Base-by-base conservation (phyloP, 345 rosid species). In the Jatropha curcas region DNA sequence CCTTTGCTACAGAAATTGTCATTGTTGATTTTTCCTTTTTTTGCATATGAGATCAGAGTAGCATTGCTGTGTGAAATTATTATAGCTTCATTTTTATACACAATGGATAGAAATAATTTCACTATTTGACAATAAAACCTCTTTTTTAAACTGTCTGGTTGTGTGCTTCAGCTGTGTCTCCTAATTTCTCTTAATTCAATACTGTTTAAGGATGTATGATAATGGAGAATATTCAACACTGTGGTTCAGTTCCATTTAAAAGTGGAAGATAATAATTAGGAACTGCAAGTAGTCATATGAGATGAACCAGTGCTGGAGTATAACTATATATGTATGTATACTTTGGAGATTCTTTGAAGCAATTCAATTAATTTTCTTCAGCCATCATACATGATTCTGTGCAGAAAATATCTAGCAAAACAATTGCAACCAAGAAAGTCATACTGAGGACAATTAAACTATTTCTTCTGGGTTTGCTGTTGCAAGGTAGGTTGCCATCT, bases 371-470 rank as follows among this genome's bases (percentile, higher is more conserved):
- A 74, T 56, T 74, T 16, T 43, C 48, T 31, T 45, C 17, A 35
- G 4, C 27, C 19, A 17, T 62, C 33, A 56, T 55, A 28, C 70
- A 30, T 59, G 53, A 45, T 20, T 14, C 56, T 7, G 22, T 79
- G 83, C 88, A 87, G 85, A 85, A 82, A 82, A 65, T 77, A 48
- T 65, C 88, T 43, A 79, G 76, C 77, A 88, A 78, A 78, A 30
- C 64, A 57, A 22, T 53, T 45, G 89, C 88, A 10, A 82, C 84
- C n/a, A 78, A 73, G 82, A 88, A 85, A 79, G 89, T 76, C 20
- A 45, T 76, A 24, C 35, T 75, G 70, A 79, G 89, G 80, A 76
- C 89, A 17, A 20, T 79, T 43, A 84, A 81, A 72, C 85, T 85
- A 69, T 84, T 85, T 76, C 77, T 82, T 53, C 52, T 87, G 33